These are phyloP conservation scores for Sanguinoderma infundibulare DNA, from an alignment of 1,284 basidiomycete genomes.

Conservation along the genomic window DNA sequence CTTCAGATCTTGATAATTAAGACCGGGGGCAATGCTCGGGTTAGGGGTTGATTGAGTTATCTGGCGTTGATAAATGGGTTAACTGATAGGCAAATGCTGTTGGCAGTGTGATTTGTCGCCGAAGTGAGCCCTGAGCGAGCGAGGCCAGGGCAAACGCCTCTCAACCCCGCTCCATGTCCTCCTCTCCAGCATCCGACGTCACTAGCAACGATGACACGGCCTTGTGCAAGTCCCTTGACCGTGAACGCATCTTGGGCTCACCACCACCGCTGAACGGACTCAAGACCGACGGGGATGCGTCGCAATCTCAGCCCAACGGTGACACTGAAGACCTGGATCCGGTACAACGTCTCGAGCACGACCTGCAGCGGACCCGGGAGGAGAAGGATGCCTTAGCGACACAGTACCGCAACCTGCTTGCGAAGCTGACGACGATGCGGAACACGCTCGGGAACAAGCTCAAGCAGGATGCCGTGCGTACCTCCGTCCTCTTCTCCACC, in stretches of 20 bases:
- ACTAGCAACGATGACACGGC: constrained; percentile 20
- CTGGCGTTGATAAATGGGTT: not conserved
- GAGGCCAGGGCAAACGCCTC: constrained; percentile 2
- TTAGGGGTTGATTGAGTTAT: not conserved
- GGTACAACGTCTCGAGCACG: constrained; percentile 56
- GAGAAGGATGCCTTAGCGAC: constrained; percentile 87
- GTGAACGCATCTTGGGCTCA: constrained; percentile 29
- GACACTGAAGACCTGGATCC: constrained; percentile 45
- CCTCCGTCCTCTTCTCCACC: constrained; percentile 14
- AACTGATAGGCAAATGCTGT: not conserved
- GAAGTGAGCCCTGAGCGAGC: not conserved
- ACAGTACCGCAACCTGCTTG: constrained; percentile 87
- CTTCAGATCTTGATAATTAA: not conserved
- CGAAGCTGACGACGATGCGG: constrained; percentile 92
- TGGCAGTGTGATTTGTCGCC: not conserved
- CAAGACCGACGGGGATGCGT: constrained; percentile 32
- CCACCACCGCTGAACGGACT: constrained; percentile 33
- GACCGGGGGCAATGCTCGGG: too few species aligned
- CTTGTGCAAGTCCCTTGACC: constrained; percentile 34
- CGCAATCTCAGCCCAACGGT: constrained; percentile 9
- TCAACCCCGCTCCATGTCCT: constrained; percentile 20
- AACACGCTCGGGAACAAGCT: constrained; percentile 93
- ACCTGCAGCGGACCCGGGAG: constrained; percentile 64
- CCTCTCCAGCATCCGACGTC: constrained; percentile 23
- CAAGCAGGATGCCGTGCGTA: constrained; percentile 92